Evolutionary conservation across 225 moss, liverwort and hornwort genomes (phyloP), one percentile per base, ranked within the genome.

Genomic region (Ulota crispa): DNA sequence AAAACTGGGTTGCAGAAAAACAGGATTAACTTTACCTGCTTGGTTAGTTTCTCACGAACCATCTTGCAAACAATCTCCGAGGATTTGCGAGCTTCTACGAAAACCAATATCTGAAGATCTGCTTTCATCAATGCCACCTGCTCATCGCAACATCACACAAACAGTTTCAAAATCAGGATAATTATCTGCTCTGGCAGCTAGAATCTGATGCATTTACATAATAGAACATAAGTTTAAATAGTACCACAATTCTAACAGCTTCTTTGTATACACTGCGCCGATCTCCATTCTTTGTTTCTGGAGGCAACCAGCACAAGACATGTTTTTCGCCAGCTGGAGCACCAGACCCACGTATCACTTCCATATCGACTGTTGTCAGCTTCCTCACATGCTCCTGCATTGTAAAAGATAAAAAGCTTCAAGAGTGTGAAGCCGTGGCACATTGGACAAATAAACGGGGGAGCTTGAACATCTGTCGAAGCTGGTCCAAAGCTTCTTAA

Each of bases 61-160:
- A 89, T 68, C 86, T 85, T 86, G 83, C 89, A 92, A 81, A 92
- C 60, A 66, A 88, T 83, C 80, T 92, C 92, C 37, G 92, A 86
- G 21, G 86, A 72, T 78, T 92, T 92, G 43, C 92, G 89, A 85
- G 89, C 89, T 79, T 92, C 92, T 70, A 92, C 92, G 77, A 92
- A 92, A 41, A 92, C 87, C 73, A 92, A 68, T 32, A 89, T 88
- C 70, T 92, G 92, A 78, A 92, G 88, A 26, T 86, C 86, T 78
- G 86, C 84, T 88, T 89, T 89, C 80, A 92, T 86, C 72, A 92
- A 83, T 72, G 87, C 86, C 70, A 88, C 87, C 92, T 92, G 89
- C 72, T 75, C 79, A 64, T 79, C 62, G 26, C 57, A 63, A 34
- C 72, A 45, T 72, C 3, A 83, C 39, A 80, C 75, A 78, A 6